A percentile compares a stretch with the other conserved stretches of the same genome.
Evolutionary conservation across 2,329 filamentous ascomycete species (phyloP).

Genomic region (Stemphylium vesicarium): DNA sequence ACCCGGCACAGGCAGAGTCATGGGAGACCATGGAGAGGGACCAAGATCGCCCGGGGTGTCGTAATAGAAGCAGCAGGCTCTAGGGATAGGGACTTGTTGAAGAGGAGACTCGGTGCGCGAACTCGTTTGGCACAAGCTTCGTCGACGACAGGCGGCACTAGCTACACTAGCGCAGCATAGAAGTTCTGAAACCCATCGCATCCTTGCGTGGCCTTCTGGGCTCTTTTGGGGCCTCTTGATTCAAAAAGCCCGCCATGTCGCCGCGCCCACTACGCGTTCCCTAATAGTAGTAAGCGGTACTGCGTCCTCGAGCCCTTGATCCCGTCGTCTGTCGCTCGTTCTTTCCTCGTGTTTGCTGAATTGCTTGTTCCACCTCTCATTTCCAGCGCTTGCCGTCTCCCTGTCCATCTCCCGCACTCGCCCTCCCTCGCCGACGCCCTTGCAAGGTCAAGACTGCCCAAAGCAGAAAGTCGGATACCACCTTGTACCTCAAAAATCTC

Average conservation of each 20-base stretch:
- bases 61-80: not conserved
- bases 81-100: not conserved
- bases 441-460: not conserved
- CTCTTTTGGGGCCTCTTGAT: conserved; percentile 1
- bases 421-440: not conserved
- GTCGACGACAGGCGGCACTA: conserved; percentile 9
- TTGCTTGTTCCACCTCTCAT: conserved; percentile 7
- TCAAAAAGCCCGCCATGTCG: conserved; percentile 5
- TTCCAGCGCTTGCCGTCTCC: not conserved
- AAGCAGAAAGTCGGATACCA: conserved; percentile 2
- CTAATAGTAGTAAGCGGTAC: not conserved
- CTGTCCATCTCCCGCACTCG: conserved; percentile 3
- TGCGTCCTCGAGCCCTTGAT: not conserved
- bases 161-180: conserved; percentile 1
- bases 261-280: not conserved
- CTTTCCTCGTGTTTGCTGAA: not conserved
- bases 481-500: not conserved
- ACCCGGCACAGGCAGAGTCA: no score
- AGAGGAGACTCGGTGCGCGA: conserved; percentile 1
- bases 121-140: conserved; percentile 8
- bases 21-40: no score
- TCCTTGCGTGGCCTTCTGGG: conserved; percentile 11
- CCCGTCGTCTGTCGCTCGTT: not conserved
- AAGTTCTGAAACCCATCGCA: conserved; percentile 14
- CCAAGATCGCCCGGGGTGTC: no score